These are phyloP conservation scores for Globisporangium sylvaticum DNA, from an alignment of 352 stramenopile species.

Conservation along the genomic window DNA sequence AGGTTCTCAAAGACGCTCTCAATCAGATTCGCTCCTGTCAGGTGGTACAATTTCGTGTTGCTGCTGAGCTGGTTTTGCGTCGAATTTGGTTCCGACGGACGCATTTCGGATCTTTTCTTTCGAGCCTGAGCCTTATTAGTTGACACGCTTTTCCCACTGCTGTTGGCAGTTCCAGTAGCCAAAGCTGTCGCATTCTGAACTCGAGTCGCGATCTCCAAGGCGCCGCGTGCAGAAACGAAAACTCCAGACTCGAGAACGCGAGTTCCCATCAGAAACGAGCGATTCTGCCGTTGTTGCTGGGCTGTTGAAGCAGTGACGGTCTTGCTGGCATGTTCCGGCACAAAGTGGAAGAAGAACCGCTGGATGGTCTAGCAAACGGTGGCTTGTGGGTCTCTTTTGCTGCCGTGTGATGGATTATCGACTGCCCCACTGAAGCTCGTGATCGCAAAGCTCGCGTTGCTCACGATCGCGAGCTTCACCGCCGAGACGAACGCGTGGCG, in stretches of 20 bases:
- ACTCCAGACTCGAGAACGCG: constrained; percentile 22
- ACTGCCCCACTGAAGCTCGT: constrained; percentile 18
- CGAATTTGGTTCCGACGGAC: neutral
- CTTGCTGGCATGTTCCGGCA: neutral
- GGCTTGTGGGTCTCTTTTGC: no score
- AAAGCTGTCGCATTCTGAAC: neutral
- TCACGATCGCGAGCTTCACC: constrained; percentile 44
- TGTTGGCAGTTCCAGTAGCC: neutral
- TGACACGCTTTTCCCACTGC: neutral
- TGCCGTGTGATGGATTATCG: no score
- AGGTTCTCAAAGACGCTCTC: neutral
- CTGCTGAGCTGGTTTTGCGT: neutral
- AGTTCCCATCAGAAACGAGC: constrained; percentile 29
- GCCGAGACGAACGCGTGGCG: constrained; percentile 37
- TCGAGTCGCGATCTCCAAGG: constrained; percentile 20
- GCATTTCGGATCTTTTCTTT: neutral
- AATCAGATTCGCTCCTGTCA: neutral
- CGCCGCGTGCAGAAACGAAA: constrained; percentile 23
- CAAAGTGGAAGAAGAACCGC: constrained; percentile 48
- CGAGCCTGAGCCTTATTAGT: neutral
- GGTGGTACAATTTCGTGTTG: neutral
- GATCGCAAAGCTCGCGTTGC: constrained; percentile 24
- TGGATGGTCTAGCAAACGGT: constrained; percentile 17
- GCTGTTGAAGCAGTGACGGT: neutral
- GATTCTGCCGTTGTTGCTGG: constrained; percentile 11